Percentiles rank a stretch among this genome's conserved stretches.
phyloP scores from a whole-genome alignment of 495 filamentous ascomycete species.

The Pseudomonodictys pantanalensis region DNA sequence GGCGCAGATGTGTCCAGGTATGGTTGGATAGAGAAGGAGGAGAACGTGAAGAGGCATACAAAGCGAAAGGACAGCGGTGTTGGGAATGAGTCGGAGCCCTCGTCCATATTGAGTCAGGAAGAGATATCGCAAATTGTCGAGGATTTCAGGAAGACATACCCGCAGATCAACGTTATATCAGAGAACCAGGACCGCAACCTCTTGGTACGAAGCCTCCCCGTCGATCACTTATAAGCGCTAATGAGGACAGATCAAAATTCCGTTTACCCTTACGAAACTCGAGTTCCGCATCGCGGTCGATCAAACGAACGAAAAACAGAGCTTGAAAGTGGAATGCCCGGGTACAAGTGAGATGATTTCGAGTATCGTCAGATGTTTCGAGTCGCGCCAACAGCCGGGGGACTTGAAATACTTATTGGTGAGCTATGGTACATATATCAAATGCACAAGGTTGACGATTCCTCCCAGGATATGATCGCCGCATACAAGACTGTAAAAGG shows the following conservation, averaged over 20 bases:
- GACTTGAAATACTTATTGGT: slow-evolving; percentile 34
- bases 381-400: slow-evolving; percentile 21
- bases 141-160: slow-evolving; percentile 12
- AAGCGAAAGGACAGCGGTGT: neutral
- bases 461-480: slow-evolving; percentile 37
- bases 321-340: slow-evolving; percentile 28
- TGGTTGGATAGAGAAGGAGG: slow-evolving; percentile 23
- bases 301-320: slow-evolving; percentile 17
- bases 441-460: neutral
- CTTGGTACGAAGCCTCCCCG: neutral
- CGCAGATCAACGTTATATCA: slow-evolving; percentile 9
- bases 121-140: slow-evolving; percentile 9
- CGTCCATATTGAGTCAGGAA: neutral
- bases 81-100: neutral
- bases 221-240: neutral
- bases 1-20: slow-evolving; percentile 14
- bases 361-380: slow-evolving; percentile 27
- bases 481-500: slow-evolving; percentile 28
- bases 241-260: slow-evolving; percentile 15
- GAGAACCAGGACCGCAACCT: slow-evolving; percentile 19
- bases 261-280: slow-evolving; percentile 1
- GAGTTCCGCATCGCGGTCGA: slow-evolving; percentile 25
- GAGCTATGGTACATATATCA: neutral
- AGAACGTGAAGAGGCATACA: neutral
- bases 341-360: slow-evolving; percentile 15